phyloP scores from a whole-genome alignment of 2,329 filamentous ascomycete species.

The Alternaria sp. region DNA sequence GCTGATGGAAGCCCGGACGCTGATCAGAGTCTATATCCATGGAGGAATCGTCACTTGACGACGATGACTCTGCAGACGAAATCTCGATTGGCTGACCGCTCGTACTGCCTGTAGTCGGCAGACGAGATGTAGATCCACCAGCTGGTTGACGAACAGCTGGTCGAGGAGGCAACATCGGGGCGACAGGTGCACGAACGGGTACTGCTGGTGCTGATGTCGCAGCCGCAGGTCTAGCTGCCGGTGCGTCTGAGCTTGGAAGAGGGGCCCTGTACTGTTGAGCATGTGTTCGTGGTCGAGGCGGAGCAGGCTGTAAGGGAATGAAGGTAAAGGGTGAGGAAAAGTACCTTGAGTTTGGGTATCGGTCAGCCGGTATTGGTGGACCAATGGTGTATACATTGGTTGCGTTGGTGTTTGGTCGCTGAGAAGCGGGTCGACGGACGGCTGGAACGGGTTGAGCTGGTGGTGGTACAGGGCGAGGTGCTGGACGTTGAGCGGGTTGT shows the following conservation, averaged over 20 bases:
- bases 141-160: background rate
- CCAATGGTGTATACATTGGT: background rate
- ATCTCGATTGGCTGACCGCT: background rate
- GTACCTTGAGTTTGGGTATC: background rate
- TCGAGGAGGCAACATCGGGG: background rate
- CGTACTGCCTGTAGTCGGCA: background rate
- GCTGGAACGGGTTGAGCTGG: background rate
- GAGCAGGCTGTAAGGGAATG: background rate
- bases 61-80: rapidly evolving
- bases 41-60: background rate
- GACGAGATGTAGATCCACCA: background rate
- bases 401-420: background rate
- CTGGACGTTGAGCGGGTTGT: background rate
- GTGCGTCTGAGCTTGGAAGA: background rate
- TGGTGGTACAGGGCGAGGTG: background rate
- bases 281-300: background rate
- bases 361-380: background rate
- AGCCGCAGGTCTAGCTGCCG: background rate
- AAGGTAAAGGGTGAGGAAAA: background rate
- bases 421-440: background rate
- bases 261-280: background rate
- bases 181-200: background rate
- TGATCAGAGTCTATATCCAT: background rate
- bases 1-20: background rate
- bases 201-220: background rate